Percentiles rank a stretch among this genome's conserved stretches.
Conservation (phyloP, 2,329 filamentous ascomycete genomes). For the Diaporthe ilicicola region DNA sequence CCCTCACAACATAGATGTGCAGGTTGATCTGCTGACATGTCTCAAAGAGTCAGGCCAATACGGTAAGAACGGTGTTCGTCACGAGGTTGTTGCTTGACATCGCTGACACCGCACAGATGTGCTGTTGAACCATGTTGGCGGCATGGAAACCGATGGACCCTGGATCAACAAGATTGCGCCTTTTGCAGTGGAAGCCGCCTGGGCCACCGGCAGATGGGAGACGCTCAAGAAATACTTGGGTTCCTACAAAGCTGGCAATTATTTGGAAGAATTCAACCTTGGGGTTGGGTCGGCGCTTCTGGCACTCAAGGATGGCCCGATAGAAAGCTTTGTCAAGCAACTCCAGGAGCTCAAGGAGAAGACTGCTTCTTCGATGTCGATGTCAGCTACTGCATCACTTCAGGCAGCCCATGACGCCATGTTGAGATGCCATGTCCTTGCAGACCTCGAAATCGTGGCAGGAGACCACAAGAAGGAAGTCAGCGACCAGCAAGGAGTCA, state of each 20-base stretch:
- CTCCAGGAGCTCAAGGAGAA: slow-evolving; percentile 73
- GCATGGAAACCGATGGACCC: slow-evolving; percentile 65
- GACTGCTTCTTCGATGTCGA: slow-evolving; percentile 78
- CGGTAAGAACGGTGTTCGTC: slow-evolving; percentile 60
- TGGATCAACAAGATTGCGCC: slow-evolving; percentile 74
- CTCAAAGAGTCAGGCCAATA: slow-evolving; percentile 96
- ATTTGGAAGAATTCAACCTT: slow-evolving; percentile 79
- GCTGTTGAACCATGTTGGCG: slow-evolving; percentile 85
- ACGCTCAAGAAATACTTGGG: slow-evolving; percentile 74
- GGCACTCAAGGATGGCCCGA: slow-evolving; percentile 63
- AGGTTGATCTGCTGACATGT: slow-evolving; percentile 85
- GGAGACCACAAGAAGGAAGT: slow-evolving; percentile 53
- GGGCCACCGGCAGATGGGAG: slow-evolving; percentile 86
- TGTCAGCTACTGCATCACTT: slow-evolving; percentile 80
- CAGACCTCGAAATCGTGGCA: slow-evolving; percentile 84
- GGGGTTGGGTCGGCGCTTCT: slow-evolving; percentile 75
- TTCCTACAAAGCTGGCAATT: slow-evolving; percentile 58
- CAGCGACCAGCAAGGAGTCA: slow-evolving; percentile 49
- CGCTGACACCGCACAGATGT: slow-evolving; percentile 65
- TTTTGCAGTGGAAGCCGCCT: slow-evolving; percentile 89
- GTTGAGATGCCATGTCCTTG: slow-evolving; percentile 85
- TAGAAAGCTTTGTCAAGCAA: slow-evolving; percentile 60
- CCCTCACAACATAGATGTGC: slow-evolving; percentile 78
- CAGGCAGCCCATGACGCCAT: slow-evolving; percentile 86
- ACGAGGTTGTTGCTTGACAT: background rate